Percentiles rank a stretch among this genome's conserved stretches.
Conservation (phyloP, 768 basidiomycete species). For the Leccinum longicurvipes region DNA sequence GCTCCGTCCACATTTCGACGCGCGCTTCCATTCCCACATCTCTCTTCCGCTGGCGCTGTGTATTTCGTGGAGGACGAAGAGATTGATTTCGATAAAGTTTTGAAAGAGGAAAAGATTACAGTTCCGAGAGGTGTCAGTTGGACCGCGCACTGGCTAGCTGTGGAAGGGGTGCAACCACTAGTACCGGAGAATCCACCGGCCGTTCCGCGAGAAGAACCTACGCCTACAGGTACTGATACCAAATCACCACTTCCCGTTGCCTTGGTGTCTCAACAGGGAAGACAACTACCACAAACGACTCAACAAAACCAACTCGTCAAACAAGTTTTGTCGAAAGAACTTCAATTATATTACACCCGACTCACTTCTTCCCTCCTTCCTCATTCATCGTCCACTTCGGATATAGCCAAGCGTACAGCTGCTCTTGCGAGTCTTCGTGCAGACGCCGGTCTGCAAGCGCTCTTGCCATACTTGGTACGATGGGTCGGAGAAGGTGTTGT, state of each 20-base stretch:
- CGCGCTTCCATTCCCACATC: slow-evolving; percentile 44
- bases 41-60: slow-evolving; percentile 58
- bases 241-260: slow-evolving; percentile 30
- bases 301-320: slow-evolving; percentile 78
- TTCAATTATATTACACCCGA: slow-evolving; percentile 92
- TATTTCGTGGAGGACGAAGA: slow-evolving; percentile 97
- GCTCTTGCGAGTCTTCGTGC: slow-evolving; percentile 85
- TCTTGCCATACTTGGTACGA: slow-evolving; percentile 89
- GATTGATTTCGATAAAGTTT: slow-evolving; percentile 89
- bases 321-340: slow-evolving; percentile 87
- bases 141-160: slow-evolving; percentile 97
- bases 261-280: slow-evolving; percentile 19
- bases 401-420: slow-evolving; percentile 74
- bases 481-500: slow-evolving; percentile 93
- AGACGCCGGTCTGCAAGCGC: slow-evolving; percentile 88
- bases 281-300: slow-evolving; percentile 27
- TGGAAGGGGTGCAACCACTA: slow-evolving; percentile 96
- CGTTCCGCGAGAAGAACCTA: slow-evolving; percentile 54
- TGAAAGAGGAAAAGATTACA: slow-evolving; percentile 81
- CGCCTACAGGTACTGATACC: slow-evolving; percentile 23
- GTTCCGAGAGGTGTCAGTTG: slow-evolving; percentile 80
- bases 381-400: slow-evolving; percentile 37
- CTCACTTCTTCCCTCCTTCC: slow-evolving; percentile 84
- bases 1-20: slow-evolving; percentile 39
- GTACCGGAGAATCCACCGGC: slow-evolving; percentile 95